Percentiles rank a stretch among this genome's conserved stretches.
These are phyloP conservation scores for Calycina marina DNA, from an alignment of 2,329 filamentous ascomycete species.

Conservation along the genomic window DNA sequence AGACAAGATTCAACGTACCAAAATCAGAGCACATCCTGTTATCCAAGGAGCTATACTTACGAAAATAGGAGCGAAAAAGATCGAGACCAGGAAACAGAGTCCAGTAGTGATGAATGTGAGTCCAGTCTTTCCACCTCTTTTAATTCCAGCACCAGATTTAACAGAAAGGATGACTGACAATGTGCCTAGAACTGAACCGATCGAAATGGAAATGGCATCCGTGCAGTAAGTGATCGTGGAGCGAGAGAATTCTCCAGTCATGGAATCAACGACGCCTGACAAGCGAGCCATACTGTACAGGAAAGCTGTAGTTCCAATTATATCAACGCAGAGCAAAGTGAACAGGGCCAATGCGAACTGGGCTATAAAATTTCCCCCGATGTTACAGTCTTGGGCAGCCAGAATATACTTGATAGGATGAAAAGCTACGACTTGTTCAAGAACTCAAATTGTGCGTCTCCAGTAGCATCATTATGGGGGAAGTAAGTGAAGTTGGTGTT, in stretches of 20 bases:
- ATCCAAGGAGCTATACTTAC: slow-evolving; percentile 68
- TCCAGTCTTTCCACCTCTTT: slow-evolving; percentile 59
- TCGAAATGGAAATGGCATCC: slow-evolving; percentile 56
- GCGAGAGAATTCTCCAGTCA: slow-evolving; percentile 70
- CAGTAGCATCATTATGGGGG: slow-evolving; percentile 43
- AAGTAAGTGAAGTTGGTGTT: slow-evolving; percentile 60
- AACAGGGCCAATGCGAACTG: slow-evolving; percentile 60
- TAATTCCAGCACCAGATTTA: slow-evolving; percentile 62
- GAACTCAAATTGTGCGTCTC: slow-evolving; percentile 51
- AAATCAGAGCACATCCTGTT: slow-evolving; percentile 56
- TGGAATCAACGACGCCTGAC: slow-evolving; percentile 46
- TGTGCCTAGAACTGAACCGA: slow-evolving; percentile 53
- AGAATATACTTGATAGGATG: slow-evolving; percentile 52
- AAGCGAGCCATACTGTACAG: slow-evolving; percentile 70
- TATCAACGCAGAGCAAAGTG: slow-evolving; percentile 68
- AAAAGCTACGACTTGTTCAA: slow-evolving; percentile 62
- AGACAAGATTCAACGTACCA: too few relatives aligned
- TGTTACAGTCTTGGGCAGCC: slow-evolving; percentile 50
- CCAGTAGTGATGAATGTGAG: slow-evolving; percentile 57
- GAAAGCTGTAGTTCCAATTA: slow-evolving; percentile 64
- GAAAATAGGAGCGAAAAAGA: slow-evolving; percentile 66
- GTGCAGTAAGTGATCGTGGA: slow-evolving; percentile 67
- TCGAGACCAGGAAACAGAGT: slow-evolving; percentile 52
- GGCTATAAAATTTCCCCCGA: slow-evolving; percentile 29
- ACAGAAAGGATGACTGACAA: slow-evolving; percentile 64